A percentile compares a stretch with the other conserved stretches of the same genome.
Evolutionary conservation across 2,329 filamentous ascomycete species (phyloP).

Genomic region (Aspergillus fumigatus): DNA sequence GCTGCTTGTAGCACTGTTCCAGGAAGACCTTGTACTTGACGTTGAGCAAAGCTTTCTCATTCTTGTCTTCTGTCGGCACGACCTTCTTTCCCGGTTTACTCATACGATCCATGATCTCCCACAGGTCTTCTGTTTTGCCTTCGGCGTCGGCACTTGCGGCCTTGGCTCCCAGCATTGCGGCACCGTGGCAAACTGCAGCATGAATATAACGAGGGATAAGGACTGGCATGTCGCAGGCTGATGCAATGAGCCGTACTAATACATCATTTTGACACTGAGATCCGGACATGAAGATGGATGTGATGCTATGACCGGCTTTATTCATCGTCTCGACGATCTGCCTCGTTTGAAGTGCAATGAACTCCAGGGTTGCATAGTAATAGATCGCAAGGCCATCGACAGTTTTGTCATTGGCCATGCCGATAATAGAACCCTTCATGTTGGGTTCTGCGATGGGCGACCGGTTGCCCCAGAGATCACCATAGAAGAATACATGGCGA

Average conservation of each 20-base stretch:
- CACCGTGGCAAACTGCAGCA: constrained; percentile 94
- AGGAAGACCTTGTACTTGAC: constrained; percentile 96
- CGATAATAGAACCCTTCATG: constrained; percentile 88
- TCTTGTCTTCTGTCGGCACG: constrained; percentile 64
- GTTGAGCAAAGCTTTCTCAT: constrained; percentile 73
- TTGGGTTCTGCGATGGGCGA: constrained; percentile 87
- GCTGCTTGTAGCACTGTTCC: constrained; percentile 83
- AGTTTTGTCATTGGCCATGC: constrained; percentile 79
- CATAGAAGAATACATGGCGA: constrained; percentile 97
- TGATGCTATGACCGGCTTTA: constrained; percentile 76
- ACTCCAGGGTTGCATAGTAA: constrained; percentile 97
- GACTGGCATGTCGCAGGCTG: constrained; percentile 86
- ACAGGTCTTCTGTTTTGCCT: constrained; percentile 79
- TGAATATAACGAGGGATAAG: constrained; percentile 91
- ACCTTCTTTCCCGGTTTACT: constrained; percentile 88
- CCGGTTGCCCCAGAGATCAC: constrained; percentile 93
- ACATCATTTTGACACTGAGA: constrained; percentile 95
- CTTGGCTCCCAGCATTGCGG: constrained; percentile 95
- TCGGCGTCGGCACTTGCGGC: constrained; percentile 78
- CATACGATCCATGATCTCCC: constrained; percentile 97
- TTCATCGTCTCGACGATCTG: constrained; percentile 98
- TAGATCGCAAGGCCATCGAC: constrained; percentile 82
- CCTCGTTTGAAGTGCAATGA: constrained; percentile 92
- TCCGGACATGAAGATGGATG: constrained; percentile 96
- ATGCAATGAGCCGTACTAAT: constrained; percentile 86